phyloP scores from a whole-genome alignment of 164 flowering plant species.

The Kalanchoe fedtschenkoi region DNA sequence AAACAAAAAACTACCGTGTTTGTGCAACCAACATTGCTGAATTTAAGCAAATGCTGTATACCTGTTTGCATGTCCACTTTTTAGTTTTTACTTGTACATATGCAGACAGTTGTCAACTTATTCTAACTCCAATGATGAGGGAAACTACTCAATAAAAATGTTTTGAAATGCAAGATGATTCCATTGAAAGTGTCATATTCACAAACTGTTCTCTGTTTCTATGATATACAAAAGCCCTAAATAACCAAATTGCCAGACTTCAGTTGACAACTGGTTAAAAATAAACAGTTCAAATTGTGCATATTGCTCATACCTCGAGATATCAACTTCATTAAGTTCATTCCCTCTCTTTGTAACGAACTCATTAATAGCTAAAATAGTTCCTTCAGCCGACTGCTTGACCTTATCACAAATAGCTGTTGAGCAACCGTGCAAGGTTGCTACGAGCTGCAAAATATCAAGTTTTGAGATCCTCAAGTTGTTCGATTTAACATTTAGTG shows the following conservation, averaged over 20 bases:
- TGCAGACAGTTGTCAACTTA: too few relatives aligned
- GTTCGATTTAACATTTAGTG: not conserved
- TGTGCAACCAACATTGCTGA: too few relatives aligned
- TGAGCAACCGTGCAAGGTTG: slow-evolving; percentile 55
- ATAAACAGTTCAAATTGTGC: not conserved
- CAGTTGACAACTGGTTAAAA: not conserved
- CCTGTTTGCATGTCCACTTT: too few relatives aligned
- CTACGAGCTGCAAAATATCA: slow-evolving; percentile 57
- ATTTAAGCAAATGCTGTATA: too few relatives aligned
- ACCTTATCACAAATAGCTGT: slow-evolving; percentile 78
- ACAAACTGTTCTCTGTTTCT: not conserved
- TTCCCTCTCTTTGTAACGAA: slow-evolving; percentile 66
- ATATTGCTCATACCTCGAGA: slow-evolving; percentile 48
- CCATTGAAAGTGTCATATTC: not conserved
- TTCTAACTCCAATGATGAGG: not conserved
- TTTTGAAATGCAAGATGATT: not conserved
- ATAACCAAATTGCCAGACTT: not conserved
- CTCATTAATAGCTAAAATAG: slow-evolving; percentile 80
- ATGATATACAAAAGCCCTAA: not conserved
- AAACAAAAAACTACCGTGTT: too few relatives aligned
- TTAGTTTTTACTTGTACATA: too few relatives aligned
- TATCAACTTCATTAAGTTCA: slow-evolving; percentile 68
- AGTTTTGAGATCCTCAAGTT: slow-evolving; percentile 3
- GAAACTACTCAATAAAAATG: not conserved
- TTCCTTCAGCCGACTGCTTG: slow-evolving; percentile 90